Evolutionary conservation across 1,284 basidiomycete genomes (phyloP).

Genomic region (Rhodofomes roseus): DNA sequence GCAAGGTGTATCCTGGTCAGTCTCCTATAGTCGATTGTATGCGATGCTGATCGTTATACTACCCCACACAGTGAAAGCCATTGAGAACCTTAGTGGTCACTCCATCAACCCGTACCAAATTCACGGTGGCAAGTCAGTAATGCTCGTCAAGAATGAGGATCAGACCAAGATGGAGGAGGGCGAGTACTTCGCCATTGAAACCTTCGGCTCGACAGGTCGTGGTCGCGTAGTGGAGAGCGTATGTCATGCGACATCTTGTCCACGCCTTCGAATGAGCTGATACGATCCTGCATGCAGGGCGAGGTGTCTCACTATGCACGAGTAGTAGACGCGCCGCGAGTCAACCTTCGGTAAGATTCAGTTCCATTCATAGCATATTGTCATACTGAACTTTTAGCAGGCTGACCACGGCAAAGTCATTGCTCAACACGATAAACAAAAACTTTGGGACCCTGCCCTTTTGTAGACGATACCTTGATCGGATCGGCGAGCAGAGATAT

Average conservation of each 20-base stretch:
- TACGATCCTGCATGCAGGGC: conserved; percentile 47
- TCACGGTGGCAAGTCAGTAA: conserved; percentile 86
- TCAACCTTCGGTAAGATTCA: conserved; percentile 57
- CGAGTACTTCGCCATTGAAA: conserved; percentile 99
- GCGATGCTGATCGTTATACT: conserved; percentile 5
- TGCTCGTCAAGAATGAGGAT: conserved; percentile 87
- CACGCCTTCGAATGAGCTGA: neutral
- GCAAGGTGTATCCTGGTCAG: conserved; percentile 83
- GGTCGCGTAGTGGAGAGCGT: conserved; percentile 89
- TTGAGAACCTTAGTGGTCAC: conserved; percentile 90
- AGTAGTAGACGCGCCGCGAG: conserved; percentile 65
- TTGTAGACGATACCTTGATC: conserved; percentile 93
- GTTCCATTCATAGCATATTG: no score
- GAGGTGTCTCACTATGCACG: conserved; percentile 94
- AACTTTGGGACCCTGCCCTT: conserved; percentile 96
- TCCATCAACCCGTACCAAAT: conserved; percentile 89
- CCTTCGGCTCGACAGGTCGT: conserved; percentile 96
- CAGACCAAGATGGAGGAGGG: conserved; percentile 99
- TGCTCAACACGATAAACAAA: conserved; percentile 88
- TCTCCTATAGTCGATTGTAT: conserved; percentile 4
- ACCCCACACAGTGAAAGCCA: conserved; percentile 74
- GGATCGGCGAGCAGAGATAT: conserved; percentile 93
- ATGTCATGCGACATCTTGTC: conserved; percentile 24
- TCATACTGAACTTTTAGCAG: conserved; percentile 36
- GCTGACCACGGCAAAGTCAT: conserved; percentile 79